phyloP scores from a whole-genome alignment of 177 flowering plant genomes.

The Vitis hybrid region DNA sequence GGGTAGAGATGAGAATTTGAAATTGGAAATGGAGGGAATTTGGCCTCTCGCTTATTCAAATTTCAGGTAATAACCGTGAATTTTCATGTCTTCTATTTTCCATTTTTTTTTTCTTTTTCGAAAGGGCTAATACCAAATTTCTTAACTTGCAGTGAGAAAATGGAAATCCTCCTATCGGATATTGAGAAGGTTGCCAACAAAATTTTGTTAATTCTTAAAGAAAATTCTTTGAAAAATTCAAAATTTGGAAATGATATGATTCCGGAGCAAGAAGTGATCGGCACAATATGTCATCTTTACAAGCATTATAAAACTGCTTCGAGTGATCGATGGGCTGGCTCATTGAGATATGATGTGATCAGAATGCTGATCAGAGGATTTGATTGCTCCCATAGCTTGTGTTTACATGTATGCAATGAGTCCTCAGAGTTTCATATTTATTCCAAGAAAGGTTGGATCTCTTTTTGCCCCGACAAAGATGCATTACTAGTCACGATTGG shows the following conservation, averaged over 20 bases:
- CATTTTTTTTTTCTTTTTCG: background rate
- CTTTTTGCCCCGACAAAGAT: conserved; percentile 53
- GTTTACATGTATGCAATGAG: conserved; percentile 54
- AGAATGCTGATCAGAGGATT: conserved; percentile 71
- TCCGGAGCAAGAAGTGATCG: conserved; percentile 9
- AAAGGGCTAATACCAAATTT: background rate
- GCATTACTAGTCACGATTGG: conserved; percentile 73
- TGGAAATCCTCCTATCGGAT: conserved; percentile 37
- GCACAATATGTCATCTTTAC: conserved; percentile 46
- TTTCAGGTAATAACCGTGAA: conserved; percentile 51
- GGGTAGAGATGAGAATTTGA: conserved; percentile 51
- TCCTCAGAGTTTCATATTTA: conserved; percentile 71
- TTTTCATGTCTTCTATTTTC: background rate
- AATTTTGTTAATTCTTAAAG: conserved; percentile 29
- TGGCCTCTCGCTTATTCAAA: conserved; percentile 58
- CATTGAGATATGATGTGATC: conserved; percentile 61
- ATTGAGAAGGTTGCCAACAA: conserved; percentile 45
- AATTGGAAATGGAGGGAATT: conserved; percentile 65
- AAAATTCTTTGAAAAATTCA: conserved; percentile 9
- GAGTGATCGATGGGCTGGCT: conserved; percentile 19
- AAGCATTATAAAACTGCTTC: conserved; percentile 35
- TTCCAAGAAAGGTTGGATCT: conserved; percentile 84
- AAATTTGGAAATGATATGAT: background rate
- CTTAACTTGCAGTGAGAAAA: conserved; percentile 42
- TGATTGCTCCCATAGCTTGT: conserved; percentile 66